These are phyloP conservation scores for Sporothrix luriei DNA, from an alignment of 2,329 filamentous ascomycete genomes.

Conservation along the genomic window DNA sequence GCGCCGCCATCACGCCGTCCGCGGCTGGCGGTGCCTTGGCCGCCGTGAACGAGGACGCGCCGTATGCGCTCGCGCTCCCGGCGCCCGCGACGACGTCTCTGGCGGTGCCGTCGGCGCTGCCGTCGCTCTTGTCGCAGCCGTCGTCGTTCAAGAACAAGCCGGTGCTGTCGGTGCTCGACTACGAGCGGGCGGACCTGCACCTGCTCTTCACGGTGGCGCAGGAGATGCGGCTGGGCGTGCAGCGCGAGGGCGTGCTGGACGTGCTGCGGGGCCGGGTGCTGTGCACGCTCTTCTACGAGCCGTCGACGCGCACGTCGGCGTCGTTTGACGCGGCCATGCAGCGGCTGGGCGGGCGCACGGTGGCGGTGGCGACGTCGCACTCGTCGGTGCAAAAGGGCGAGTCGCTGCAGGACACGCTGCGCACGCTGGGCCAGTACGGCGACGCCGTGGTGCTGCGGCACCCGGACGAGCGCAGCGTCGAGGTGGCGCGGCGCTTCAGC, in stretches of 20 bases:
- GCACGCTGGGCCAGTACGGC: slow-evolving; percentile 90
- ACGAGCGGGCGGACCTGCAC: slow-evolving; percentile 84
- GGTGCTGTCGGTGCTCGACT: slow-evolving; percentile 89
- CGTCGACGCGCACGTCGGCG: slow-evolving; percentile 89
- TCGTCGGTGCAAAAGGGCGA: slow-evolving; percentile 96
- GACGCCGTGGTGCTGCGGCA: slow-evolving; percentile 97
- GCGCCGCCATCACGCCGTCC: slow-evolving; percentile 35
- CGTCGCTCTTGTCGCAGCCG: slow-evolving; percentile 69
- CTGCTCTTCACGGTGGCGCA: slow-evolving; percentile 94
- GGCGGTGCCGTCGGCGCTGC: slow-evolving; percentile 48
- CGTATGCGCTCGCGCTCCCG: background rate
- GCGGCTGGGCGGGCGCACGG: slow-evolving; percentile 84
- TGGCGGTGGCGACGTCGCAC: slow-evolving; percentile 77
- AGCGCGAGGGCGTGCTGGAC: slow-evolving; percentile 86
- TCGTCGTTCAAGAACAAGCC: slow-evolving; percentile 89
- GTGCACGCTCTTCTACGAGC: slow-evolving; percentile 95
- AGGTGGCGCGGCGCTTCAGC: slow-evolving; percentile 82
- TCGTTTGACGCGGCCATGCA: slow-evolving; percentile 99
- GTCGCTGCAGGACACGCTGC: slow-evolving; percentile 86
- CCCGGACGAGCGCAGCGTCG: slow-evolving; percentile 77
- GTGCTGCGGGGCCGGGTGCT: slow-evolving; percentile 84
- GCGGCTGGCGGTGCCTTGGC: slow-evolving; percentile 49
- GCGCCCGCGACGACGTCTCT: slow-evolving; percentile 2
- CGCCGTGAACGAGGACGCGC: background rate
- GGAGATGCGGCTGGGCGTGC: slow-evolving; percentile 94